phyloP scores from a whole-genome alignment of 768 basidiomycete species.

The Calocybe cyanea region DNA sequence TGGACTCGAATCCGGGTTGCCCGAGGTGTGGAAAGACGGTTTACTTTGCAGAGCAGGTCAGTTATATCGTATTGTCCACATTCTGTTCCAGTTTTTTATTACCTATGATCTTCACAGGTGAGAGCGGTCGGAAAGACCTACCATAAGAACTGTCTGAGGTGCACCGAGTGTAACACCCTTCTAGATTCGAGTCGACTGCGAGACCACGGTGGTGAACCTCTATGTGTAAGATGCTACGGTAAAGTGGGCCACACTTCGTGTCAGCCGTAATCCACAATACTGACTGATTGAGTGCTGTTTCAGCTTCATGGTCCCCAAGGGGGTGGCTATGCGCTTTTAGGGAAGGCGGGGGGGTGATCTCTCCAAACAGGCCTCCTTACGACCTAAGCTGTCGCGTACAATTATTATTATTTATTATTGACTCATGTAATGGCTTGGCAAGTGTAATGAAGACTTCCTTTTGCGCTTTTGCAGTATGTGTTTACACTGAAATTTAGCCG shows the following conservation, averaged over 20 bases:
- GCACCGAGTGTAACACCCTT: constrained; percentile 61
- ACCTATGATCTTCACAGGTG: constrained; percentile 43
- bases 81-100: constrained; percentile 1
- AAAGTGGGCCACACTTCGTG: constrained; percentile 39
- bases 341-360: constrained; percentile 32
- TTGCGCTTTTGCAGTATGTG: too few species aligned
- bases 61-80: neutral
- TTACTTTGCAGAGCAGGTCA: constrained; percentile 85
- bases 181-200: constrained; percentile 72
- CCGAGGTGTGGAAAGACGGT: constrained; percentile 71
- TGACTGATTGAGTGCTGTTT: neutral
- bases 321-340: constrained; percentile 67
- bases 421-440: neutral
- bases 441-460: too few species aligned
- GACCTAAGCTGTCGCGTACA: too few species aligned
- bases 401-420: too few species aligned
- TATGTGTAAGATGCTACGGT: constrained; percentile 70
- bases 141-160: constrained; percentile 77
- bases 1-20: constrained; percentile 53
- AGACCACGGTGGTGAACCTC: constrained; percentile 71
- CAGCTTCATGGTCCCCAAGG: constrained; percentile 75
- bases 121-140: constrained; percentile 80
- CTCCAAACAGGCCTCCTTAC: neutral
- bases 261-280: neutral
- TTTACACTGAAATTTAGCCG: too few species aligned